These are phyloP conservation scores for Pseudotsuga menziesii DNA, from an alignment of 75 land plant species.

Conservation along the genomic window DNA sequence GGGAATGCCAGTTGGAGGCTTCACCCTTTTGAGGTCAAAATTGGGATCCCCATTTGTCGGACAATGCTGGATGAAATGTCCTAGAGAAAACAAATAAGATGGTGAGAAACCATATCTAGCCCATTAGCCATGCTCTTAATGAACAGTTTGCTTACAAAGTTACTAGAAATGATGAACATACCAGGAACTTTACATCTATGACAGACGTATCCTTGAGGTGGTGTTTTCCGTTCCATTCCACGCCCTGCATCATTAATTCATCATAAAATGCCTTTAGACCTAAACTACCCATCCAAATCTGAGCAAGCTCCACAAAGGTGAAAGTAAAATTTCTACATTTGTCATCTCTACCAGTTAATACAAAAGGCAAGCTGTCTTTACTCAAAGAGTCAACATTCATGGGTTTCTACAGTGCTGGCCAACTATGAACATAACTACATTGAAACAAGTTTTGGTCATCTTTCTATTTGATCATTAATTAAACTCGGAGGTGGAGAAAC, in stretches of 20 bases:
- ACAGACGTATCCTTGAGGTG: slow-evolving; percentile 87
- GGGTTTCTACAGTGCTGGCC: neutral
- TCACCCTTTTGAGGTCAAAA: slow-evolving; percentile 82
- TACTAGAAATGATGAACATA: slow-evolving; percentile 19
- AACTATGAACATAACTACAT: neutral
- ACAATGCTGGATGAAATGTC: slow-evolving; percentile 98
- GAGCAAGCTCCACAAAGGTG: neutral
- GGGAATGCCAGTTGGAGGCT: slow-evolving; percentile 98
- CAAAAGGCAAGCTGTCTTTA: too few relatives aligned
- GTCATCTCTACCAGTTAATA: too few relatives aligned
- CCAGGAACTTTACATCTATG: slow-evolving; percentile 85
- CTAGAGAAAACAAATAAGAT: slow-evolving; percentile 24
- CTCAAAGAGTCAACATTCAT: neutral
- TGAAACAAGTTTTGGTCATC: neutral
- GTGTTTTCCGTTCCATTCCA: slow-evolving; percentile 50
- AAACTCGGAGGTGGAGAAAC: too few relatives aligned
- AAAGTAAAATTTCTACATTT: neutral
- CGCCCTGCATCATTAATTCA: slow-evolving; percentile 10
- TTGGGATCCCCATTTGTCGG: slow-evolving; percentile 99
- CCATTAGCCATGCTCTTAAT: neutral
- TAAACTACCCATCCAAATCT: neutral
- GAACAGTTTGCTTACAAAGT: neutral
- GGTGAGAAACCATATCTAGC: neutral
- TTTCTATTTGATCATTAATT: too few relatives aligned
- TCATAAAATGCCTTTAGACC: neutral